Evolutionary conservation across 169 alveolate species (phyloP).

Genomic region (Cystoisospora suis): DNA sequence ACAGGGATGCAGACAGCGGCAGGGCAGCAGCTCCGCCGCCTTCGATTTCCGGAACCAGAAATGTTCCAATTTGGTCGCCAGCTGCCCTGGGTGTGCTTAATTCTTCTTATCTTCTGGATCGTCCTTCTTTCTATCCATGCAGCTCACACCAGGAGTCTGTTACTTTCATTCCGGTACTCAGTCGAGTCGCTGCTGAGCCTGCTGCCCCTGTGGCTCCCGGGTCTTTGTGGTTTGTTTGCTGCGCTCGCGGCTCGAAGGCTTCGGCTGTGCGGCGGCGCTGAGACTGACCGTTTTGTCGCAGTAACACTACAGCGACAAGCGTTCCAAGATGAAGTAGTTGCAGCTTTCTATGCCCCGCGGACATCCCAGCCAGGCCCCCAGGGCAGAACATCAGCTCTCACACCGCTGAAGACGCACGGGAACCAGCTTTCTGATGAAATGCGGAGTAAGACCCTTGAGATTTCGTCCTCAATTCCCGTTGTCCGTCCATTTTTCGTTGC

Average conservation of each 20-base stretch:
- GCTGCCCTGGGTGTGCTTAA: neutral
- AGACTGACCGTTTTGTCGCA: neutral
- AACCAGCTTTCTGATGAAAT: no score
- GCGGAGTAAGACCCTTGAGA: neutral
- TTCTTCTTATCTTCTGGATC: neutral
- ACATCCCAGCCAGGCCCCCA: no score
- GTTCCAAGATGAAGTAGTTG: no score
- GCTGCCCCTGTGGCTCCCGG: constrained; percentile 47
- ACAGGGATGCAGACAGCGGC: constrained; percentile 13
- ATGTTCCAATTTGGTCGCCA: neutral
- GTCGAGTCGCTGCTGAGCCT: constrained; percentile 19
- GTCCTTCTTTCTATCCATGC: constrained; percentile 20
- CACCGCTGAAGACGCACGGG: no score
- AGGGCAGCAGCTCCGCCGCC: constrained; percentile 46
- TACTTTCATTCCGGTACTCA: neutral
- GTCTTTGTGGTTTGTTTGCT: constrained; percentile 43
- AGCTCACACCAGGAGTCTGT: neutral
- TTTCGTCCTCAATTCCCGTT: neutral
- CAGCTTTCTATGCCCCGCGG: no score
- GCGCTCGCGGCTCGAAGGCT: constrained; percentile 5
- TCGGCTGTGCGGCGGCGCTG: neutral
- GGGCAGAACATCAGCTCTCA: no score
- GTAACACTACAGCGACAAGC: no score
- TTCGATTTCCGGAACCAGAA: neutral
- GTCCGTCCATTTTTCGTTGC: neutral